These are phyloP conservation scores for Wickerhamiella sorbophila DNA, from an alignment of 805 yeast species.

Conservation along the genomic window DNA sequence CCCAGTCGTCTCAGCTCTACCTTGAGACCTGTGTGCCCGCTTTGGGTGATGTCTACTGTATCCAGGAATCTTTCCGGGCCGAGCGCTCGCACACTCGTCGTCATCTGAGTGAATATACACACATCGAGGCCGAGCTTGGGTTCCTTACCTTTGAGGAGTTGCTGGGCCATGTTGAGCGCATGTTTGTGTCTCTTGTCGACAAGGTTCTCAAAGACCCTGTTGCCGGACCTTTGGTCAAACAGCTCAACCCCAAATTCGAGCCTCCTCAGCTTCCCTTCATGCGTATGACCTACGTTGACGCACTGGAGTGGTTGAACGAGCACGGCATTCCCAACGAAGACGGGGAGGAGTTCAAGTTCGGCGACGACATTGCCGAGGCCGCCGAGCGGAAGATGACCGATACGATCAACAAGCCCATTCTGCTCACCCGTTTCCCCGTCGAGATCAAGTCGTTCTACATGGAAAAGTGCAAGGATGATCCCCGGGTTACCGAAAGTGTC, in stretches of 20 bases:
- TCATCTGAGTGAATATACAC: constrained; percentile 93
- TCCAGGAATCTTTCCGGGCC: constrained; percentile 98
- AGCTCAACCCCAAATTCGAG: constrained; percentile 81
- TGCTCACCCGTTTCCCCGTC: constrained; percentile 88
- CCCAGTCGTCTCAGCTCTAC: constrained; percentile 94
- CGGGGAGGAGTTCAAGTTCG: constrained; percentile 82
- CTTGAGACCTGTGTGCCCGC: constrained; percentile 94
- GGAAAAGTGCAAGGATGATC: constrained; percentile 82
- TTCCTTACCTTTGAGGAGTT: constrained; percentile 80
- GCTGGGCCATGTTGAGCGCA: constrained; percentile 68
- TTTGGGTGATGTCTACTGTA: constrained; percentile 91
- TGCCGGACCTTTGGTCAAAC: constrained; percentile 78
- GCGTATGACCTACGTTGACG: constrained; percentile 83
- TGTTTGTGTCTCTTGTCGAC: constrained; percentile 54
- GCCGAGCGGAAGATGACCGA: constrained; percentile 99
- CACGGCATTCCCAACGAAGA: constrained; percentile 91
- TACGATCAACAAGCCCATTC: constrained; percentile 79
- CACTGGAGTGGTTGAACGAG: constrained; percentile 92
- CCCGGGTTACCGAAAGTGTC: constrained; percentile 92
- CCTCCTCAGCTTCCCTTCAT: constrained; percentile 77
- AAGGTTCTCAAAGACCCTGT: constrained; percentile 78
- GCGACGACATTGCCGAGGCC: constrained; percentile 99
- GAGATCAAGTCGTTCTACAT: constrained; percentile 97
- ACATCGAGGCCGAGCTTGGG: constrained; percentile 86
- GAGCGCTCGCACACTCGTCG: constrained; percentile 98